These are phyloP conservation scores for Acer negundo DNA, from an alignment of 345 rosid species.

Conservation along the genomic window DNA sequence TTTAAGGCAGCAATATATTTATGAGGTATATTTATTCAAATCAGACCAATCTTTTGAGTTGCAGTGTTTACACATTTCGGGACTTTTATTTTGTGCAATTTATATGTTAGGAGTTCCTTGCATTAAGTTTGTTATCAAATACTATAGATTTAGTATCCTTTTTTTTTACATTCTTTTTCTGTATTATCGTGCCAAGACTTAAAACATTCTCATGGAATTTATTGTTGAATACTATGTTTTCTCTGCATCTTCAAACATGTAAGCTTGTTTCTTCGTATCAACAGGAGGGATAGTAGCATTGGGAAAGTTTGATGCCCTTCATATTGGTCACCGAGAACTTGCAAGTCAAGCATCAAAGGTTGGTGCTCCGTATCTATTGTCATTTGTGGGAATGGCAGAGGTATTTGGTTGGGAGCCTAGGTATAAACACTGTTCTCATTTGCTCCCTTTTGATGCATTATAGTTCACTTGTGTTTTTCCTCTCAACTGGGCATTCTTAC, in stretches of 20 bases:
- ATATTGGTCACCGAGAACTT: constrained; percentile 92
- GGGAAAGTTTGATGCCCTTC: constrained; percentile 97
- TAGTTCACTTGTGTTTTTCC: constrained; percentile 1
- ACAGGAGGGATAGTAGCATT: constrained; percentile 93
- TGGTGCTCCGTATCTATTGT: constrained; percentile 77
- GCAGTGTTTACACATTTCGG: not conserved
- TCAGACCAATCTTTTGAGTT: not conserved
- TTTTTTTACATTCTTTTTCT: not conserved
- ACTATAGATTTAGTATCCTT: not conserved
- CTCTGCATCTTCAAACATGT: not conserved
- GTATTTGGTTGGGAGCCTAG: constrained; percentile 95
- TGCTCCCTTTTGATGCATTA: constrained; percentile 8
- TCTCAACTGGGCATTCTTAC: not conserved
- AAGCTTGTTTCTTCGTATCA: constrained; percentile 12
- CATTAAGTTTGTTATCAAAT: not conserved
- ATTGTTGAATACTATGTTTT: not conserved
- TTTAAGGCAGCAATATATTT: not conserved
- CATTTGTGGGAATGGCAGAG: constrained; percentile 93
- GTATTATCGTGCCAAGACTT: not conserved
- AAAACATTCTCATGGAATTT: not conserved
- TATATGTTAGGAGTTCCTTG: not conserved
- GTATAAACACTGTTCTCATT: constrained; percentile 36
- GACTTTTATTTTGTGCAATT: not conserved
- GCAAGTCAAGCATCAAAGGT: constrained; percentile 87
- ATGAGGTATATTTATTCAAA: not conserved